Base-by-base conservation (phyloP, 1,284 basidiomycete species). In the Hypsizygus ulmarius region DNA sequence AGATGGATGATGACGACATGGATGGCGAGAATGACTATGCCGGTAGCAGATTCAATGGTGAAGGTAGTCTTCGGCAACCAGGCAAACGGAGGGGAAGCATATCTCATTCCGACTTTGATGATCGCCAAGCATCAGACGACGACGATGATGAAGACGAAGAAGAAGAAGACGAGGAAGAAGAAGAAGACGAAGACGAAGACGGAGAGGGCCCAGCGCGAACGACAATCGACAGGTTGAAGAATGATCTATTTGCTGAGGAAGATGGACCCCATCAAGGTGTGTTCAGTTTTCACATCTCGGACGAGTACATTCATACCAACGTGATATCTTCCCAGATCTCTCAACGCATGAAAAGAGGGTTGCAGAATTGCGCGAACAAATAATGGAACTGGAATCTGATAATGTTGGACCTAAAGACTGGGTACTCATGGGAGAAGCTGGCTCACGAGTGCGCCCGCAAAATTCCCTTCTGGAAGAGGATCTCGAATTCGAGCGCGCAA, bases 401-500 rank as follows among this genome's bases (percentile, higher is more conserved):
- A 91, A 89, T 60, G 77, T 90, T 35, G 78, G 74, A 2, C 71
- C 79, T 45, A 90, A 90, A 62, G 80, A 84, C 56, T 99, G 97
- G 97, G 87, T 87, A 5, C 75, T 98, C 29, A 81, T 91, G 73
- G 96, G 97, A 39, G 97, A 99, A 69, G 92, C 93, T 9, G 82
- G 80, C 9, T 81, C 90, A 5, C 80, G 85, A 32, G 72, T 85
- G 35, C 82, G 97, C 44, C 96, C 97, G 1, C 83, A 92, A 62
- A 95, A 99, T 69, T 91, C 91, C 18, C 74, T 98, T 12, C 77
- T 99, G 10, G 92, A 93, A 65, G 90, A 98, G 65, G 92, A 97
- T 64, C 78, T 99, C 35, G 95, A 98, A 51, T 99, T 96, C 56
- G 97, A 99, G 57, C 88, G 85, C 19, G 81, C 88, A 10, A 82